Base-by-base conservation (phyloP, 495 filamentous ascomycete species). In the Aspergillus sparsus region DNA sequence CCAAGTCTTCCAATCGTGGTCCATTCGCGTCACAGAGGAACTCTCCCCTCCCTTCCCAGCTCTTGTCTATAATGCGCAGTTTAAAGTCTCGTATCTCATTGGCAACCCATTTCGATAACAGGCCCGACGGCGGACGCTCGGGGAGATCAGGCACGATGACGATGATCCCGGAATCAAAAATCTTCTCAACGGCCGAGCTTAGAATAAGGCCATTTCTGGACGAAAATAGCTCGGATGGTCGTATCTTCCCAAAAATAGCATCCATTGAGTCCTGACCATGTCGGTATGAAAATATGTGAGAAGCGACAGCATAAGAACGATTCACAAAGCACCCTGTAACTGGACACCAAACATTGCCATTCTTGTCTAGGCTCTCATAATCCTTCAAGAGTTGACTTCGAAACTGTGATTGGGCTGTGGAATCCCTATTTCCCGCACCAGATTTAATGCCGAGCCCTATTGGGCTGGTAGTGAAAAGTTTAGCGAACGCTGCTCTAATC, bases 61-160 rank as follows among this genome's bases (percentile, higher is more conserved):
- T n/a, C 34, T 1, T 18, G 34, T 67, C 60, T 11, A 68, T 56
- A 11, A 68, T 58, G 7, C 55, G 46, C 45, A 68, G 33, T 16
- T 63, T 65, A 46, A 42, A 68, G 3, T 56, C 50, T 12, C 64
- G 57, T 27, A 57, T 18, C 34, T 65, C 51, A 6, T 35, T 41
- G 6, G 27, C 37, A 1, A 44, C 10, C 65, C 65, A 65, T 7
- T 15, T 31, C 31, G 11, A 44, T 5, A 65, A 35, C 44, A 46
- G 33, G 3, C 11, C 12, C 6, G 31, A 10, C 3, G 34, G 49
- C 10, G 60, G 63, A 4, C 35, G n/a, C 27, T 68, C 60, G 13
- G 60, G 39, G 12, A 68, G 9, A 44, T 66, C 57, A 8, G 66
- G 66, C 3, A 68, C 63, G n/a, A 68, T 57, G 9, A 61, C 66